Base-by-base conservation (phyloP, 306 rosid species). In the Quercus parvula region DNA sequence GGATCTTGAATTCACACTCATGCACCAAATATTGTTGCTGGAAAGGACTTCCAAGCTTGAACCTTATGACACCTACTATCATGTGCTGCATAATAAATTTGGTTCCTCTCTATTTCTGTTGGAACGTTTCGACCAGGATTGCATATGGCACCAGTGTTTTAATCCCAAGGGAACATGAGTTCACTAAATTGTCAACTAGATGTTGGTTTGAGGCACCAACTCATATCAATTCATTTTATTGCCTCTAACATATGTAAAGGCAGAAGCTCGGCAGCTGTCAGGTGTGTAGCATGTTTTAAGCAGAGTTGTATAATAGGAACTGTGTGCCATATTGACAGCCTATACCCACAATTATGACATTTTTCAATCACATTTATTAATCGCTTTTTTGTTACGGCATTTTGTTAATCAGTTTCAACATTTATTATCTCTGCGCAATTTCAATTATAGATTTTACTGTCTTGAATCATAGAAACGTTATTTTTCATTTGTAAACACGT, bases 1-100 rank as follows among this genome's bases (percentile, higher is more conserved):
- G 89, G 98, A 68, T 86, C 85, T 18, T 89, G 88, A 94, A 74
- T 35, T 7, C 52, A 67, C 19, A 35, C 52, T 1, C 25, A 19
- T n/a, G 24, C 54, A 35, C 5, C 56, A 55, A 46, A 51, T 61
- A 17, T 71, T 74, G 33, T 18, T 74, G 69, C 70, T 61, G 14
- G 58, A 70, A 73, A 73, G 75, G 75, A 61, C 25, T 75, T 69
- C 49, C 5, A 27, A 71, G 41, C 31, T 13, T 70, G 67, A 59
- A 59, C 31, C 13, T 14, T 5, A 24, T 24, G 67, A 2, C 80
- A 59, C 38, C 55, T 28, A 10, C 11, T 8, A 14, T 56, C 69
- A 38, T 52, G 18, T 13, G 67, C 20, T 14, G 56, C 25, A 66
- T 35, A 54, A 56, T n/a, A 30, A 6, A 59, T 33, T 61, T 58